Evolutionary conservation across 1,284 basidiomycete species (phyloP), one percentile per base, ranked within the genome.

Genomic region (Vanrija sp.): DNA sequence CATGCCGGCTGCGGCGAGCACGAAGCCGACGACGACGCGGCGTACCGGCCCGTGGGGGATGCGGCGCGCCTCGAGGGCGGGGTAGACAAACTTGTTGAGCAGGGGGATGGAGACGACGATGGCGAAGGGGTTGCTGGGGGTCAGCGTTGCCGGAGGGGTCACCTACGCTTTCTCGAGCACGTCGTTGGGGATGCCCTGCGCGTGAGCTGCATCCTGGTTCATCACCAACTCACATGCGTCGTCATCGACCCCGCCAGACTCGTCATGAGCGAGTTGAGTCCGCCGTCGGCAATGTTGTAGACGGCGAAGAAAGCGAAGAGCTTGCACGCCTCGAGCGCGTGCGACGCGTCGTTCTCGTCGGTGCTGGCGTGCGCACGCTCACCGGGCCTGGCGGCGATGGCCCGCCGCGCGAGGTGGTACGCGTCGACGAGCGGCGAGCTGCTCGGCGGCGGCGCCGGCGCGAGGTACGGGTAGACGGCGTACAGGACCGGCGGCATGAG

Each of bases 101-200:
- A 60, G 7, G 3, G 63, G 63, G 41, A 65, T 63, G 16, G 55
- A 35, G 36, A 62, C 39, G 18, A 64, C 58, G 16, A 64, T 64
- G 6, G 61, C 58, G 18, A 66, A 47, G 9, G 64, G 62, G 49
- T 64, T 66, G 7, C 63, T 65, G 47, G 6, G 10, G 9, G 14
- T 55, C 18, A 55, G 55, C 49, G 27, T 3, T 36, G 16, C 18
- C 10, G 2, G 14, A 20, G 6, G 6, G 4, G 1, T 5, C 1
- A 52, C 64, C 51, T 41, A 66, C 64, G 61, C 63, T 42, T 60
- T 55, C 18, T 53, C 55, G 6, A 65, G 47, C n/a, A 65, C 54
- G 41, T 65, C 63, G 45, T 65, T 65, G 0, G 63, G 63, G n/a
- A 65, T 45, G 1, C 61, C 63, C 60, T 64, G 49, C 27, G 50